phyloP scores from a whole-genome alignment of 208 protist genomes.

The Trypanosoma melophagium region DNA sequence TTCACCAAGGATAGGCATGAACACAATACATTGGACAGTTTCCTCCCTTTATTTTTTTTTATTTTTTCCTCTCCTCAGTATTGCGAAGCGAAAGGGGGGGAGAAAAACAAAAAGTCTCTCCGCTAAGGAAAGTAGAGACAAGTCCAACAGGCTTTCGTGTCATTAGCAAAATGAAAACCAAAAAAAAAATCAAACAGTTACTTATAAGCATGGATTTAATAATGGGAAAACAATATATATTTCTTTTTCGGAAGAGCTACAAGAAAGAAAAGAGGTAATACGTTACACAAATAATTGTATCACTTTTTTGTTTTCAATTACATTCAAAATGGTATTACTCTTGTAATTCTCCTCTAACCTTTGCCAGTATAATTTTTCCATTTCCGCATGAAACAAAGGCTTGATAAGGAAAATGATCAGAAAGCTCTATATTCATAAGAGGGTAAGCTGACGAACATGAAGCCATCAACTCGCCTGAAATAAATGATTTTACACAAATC shows the following conservation, averaged over 20 bases:
- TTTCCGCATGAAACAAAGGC: slow-evolving; percentile 35
- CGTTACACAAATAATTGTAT: too few relatives aligned
- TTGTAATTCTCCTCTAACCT: neutral
- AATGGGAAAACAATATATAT: neutral
- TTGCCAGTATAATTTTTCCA: slow-evolving; percentile 21
- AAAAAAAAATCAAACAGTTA: slow-evolving; percentile 10
- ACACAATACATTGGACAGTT: neutral
- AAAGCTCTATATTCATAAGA: slow-evolving; percentile 40
- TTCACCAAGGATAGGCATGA: neutral
- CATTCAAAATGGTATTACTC: neutral
- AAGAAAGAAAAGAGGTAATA: too few relatives aligned
- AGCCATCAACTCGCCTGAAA: slow-evolving; percentile 37
- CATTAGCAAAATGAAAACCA: neutral
- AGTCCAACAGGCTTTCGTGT: neutral
- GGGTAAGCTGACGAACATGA: slow-evolving; percentile 28
- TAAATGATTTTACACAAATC: slow-evolving; percentile 38
- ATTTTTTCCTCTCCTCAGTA: neutral
- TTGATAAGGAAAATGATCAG: slow-evolving; percentile 10
- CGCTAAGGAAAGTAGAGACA: neutral
- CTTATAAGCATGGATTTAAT: too few relatives aligned
- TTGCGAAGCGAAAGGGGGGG: too few relatives aligned
- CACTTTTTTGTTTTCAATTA: too few relatives aligned
- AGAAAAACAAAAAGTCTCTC: too few relatives aligned
- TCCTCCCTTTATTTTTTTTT: neutral
- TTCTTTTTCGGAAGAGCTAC: neutral